Evolutionary conservation across 768 basidiomycete genomes (phyloP), one percentile per base, ranked within the genome.

Genomic region (Pleurotus ostreatus): DNA sequence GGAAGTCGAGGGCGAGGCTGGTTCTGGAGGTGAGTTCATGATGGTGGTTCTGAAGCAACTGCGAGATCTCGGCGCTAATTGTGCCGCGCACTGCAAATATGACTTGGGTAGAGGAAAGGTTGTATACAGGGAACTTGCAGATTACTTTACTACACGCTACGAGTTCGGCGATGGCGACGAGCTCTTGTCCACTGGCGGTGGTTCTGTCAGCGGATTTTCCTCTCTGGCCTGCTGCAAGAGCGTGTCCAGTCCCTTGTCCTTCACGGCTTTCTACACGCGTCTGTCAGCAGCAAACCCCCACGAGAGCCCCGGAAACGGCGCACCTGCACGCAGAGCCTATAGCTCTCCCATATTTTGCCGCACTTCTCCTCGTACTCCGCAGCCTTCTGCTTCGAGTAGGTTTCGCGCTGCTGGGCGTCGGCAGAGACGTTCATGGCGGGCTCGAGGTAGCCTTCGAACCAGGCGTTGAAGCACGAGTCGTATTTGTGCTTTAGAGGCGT

Each of bases 381-480:
- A 4, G 92, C 91, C 71, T 94, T 95, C 57, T 81, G 71, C 62
- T 85, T 83, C 2, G 88, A 84, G 64, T 88, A 86, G 46, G 76
- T 80, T 13, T 78, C 72, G 46, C 83, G 82, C 55, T 79, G 73
- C 52, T 78, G 73, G 11, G 70, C 59, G 5, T 68, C 67, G 5
- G 74, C 62, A 22, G 72, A 62, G 13, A 71, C 71, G 12, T 76
- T 70, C 15, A 88, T 76, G 8, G 84, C 85, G 7, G 94, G 94
- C 65, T 94, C 89, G 20, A 98, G 84, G 69, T 98, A 99, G 9
- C 92, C 93, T 70, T 97, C 94, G 63, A 99, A 94, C 96, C 95
- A 98, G 6, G 89, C 83, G 65, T 97, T 97, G 75, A 98, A 98
- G 76, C 95, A 98, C 0, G 89, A 77, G 70, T 98, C 95, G 68